Evolutionary conservation across 1,139 yeast species (phyloP).

Genomic region (Diutina pseudorugosa): DNA sequence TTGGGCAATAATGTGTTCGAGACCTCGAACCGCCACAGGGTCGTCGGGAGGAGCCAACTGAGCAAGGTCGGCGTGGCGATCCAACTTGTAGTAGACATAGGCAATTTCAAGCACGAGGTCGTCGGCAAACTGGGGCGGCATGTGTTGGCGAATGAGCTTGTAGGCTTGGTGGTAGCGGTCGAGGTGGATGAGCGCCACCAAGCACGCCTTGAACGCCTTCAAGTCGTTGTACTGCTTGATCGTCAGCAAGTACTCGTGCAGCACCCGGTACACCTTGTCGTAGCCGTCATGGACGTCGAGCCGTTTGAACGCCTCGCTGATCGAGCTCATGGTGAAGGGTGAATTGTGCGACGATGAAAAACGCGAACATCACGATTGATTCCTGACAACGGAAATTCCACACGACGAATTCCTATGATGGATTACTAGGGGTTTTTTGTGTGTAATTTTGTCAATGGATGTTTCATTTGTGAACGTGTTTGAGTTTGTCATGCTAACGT

Average conservation of each 20-base stretch:
- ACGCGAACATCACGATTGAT: too few relatives aligned
- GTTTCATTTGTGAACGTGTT: too few relatives aligned
- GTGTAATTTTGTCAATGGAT: too few relatives aligned
- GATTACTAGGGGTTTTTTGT: too few relatives aligned
- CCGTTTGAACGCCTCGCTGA: slow-evolving; percentile 31
- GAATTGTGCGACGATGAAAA: too few relatives aligned
- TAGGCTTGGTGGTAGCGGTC: slow-evolving; percentile 55
- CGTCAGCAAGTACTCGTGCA: slow-evolving; percentile 31
- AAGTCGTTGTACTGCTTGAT: slow-evolving; percentile 32
- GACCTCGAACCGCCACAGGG: slow-evolving; percentile 25
- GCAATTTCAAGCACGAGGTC: slow-evolving; percentile 44
- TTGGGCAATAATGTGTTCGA: slow-evolving; percentile 76
- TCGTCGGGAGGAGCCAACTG: slow-evolving; percentile 10
- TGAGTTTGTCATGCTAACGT: too few relatives aligned
- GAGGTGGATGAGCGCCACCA: slow-evolving; percentile 60
- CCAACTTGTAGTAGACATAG: slow-evolving; percentile 61
- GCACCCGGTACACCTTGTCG: slow-evolving; percentile 27
- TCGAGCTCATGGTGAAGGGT: slow-evolving; percentile 15
- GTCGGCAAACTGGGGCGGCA: slow-evolving; percentile 21
- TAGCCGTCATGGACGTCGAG: slow-evolving; percentile 23
- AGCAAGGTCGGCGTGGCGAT: slow-evolving; percentile 24
- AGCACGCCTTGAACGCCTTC: slow-evolving; percentile 44
- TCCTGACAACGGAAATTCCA: too few relatives aligned
- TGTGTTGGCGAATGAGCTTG: slow-evolving; percentile 27
- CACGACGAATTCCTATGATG: too few relatives aligned